phyloP scores from a whole-genome alignment of 164 flowering plant genomes.

The Annona squamosa region DNA sequence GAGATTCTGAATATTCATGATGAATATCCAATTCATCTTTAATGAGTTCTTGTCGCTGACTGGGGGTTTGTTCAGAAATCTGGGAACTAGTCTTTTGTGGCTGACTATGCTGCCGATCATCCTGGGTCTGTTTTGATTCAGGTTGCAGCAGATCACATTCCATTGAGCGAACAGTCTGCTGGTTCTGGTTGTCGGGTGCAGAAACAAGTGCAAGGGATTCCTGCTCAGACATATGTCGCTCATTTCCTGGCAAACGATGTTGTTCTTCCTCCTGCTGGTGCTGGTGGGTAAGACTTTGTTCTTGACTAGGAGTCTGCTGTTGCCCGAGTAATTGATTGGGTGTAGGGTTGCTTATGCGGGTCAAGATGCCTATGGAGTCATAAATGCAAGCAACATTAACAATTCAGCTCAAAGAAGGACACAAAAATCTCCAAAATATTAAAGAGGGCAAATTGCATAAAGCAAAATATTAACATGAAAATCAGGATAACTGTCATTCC shows the following conservation, averaged over 20 bases:
- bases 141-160: slow-evolving; percentile 21
- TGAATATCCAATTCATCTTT: slow-evolving; percentile 33
- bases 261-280: slow-evolving; percentile 25
- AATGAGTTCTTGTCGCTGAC: slow-evolving; percentile 26
- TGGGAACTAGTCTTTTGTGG: slow-evolving; percentile 24
- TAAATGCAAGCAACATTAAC: neutral
- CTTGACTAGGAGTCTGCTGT: slow-evolving; percentile 48
- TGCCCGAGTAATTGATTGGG: slow-evolving; percentile 35
- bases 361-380: slow-evolving; percentile 24
- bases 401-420: no score
- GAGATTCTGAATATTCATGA: slow-evolving; percentile 34
- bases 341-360: slow-evolving; percentile 45
- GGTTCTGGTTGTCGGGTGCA: slow-evolving; percentile 33
- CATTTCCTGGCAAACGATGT: slow-evolving; percentile 26
- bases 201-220: slow-evolving; percentile 30
- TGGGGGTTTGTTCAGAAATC: slow-evolving; percentile 32
- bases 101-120: slow-evolving; percentile 22
- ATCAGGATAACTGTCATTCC: no score
- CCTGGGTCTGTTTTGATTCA: slow-evolving; percentile 31
- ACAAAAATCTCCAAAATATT: no score
- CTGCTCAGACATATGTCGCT: slow-evolving; percentile 26
- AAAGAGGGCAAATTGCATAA: no score
- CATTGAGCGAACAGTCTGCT: slow-evolving; percentile 23
- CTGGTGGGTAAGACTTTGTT: slow-evolving; percentile 29
- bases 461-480: no score